These are phyloP conservation scores for Ceratocystis eucalypticola DNA, from an alignment of 2,329 filamentous ascomycete genomes.

Conservation along the genomic window DNA sequence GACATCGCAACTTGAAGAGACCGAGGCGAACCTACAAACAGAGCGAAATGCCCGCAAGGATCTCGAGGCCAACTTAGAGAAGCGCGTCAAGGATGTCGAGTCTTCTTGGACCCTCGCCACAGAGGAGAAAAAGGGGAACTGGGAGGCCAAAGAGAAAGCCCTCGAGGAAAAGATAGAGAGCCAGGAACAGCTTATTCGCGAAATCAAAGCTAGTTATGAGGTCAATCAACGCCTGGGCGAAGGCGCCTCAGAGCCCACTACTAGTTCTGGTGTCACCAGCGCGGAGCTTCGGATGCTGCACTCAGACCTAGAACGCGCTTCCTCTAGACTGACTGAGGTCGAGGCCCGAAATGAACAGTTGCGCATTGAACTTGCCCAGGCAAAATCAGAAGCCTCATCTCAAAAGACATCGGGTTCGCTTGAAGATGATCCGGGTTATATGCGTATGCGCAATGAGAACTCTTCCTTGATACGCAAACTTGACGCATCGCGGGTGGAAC, in stretches of 20 bases:
- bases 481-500: conserved; percentile 70
- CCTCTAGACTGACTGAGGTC: conserved; percentile 71
- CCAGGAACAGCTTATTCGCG: conserved; percentile 80
- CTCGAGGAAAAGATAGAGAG: conserved; percentile 89
- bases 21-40: conserved; percentile 64
- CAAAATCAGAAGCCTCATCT: conserved; percentile 52
- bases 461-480: conserved; percentile 80
- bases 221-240: conserved; percentile 80
- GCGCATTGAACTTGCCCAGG: conserved; percentile 77
- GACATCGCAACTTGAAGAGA: conserved; percentile 68
- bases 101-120: conserved; percentile 79
- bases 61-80: conserved; percentile 63
- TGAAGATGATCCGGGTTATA: conserved; percentile 80
- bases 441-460: conserved; percentile 84
- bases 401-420: conserved; percentile 47
- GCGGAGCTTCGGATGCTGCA: conserved; percentile 90
- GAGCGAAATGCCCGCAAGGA: conserved; percentile 61
- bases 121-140: conserved; percentile 90
- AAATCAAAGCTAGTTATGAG: conserved; percentile 94
- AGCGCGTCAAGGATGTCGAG: conserved; percentile 78
- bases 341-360: conserved; percentile 91
- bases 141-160: conserved; percentile 82
- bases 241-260: conserved; percentile 43
- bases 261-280: conserved; percentile 54
- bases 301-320: conserved; percentile 82